Base-by-base conservation (phyloP, 2,329 filamentous ascomycete genomes). In the Colletotrichum liaoningense region DNA sequence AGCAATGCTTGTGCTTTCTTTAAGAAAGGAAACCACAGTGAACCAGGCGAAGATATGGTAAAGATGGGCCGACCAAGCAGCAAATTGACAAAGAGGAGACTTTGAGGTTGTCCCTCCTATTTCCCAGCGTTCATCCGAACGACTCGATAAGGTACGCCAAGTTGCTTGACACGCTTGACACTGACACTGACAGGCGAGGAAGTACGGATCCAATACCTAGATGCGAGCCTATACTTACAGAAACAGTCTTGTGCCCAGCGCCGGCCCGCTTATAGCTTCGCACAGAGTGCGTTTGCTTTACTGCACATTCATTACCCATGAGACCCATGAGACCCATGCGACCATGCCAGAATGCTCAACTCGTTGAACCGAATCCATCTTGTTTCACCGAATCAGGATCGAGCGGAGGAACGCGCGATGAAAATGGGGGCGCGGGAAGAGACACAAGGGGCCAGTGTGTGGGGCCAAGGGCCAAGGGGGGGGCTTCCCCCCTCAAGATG, bases 371-470 rank as follows among this genome's bases (percentile, higher is more conserved):
- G 49, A 58, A 54, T 42, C 70, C 60, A 60, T 24, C n/a, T 30
- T 73, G 67, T 70, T 60, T 73, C 67, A 64, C 35, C 55, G 42
- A 69, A 70, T 65, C 67, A 73, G 59, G 55, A 46, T 70, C 22
- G 42, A 49, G 67, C 46, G 60, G 30, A 72, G 69, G 58, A 38
- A 62, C 52, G 65, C 57, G 49, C 64, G 69, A 69, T 57, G 68
- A 65, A 60, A 35, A 62, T 56, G 70, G 70, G 60, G 67, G 55
- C 55, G 66, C 66, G 70, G 67, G 67, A 73, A 59, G 67, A 63
- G 30, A 55, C 30, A 35, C 56, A 55, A 30, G 59, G 70, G 59
- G 8, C 24, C 12, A 7, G 14, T 42, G 38, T 42, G 38, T 19
- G 28, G 22, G 63, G 30, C 22, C 5, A n/a, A 22, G 22, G 63